phyloP scores from a whole-genome alignment of 495 filamentous ascomycete genomes.

The Ascobolus immersus region DNA sequence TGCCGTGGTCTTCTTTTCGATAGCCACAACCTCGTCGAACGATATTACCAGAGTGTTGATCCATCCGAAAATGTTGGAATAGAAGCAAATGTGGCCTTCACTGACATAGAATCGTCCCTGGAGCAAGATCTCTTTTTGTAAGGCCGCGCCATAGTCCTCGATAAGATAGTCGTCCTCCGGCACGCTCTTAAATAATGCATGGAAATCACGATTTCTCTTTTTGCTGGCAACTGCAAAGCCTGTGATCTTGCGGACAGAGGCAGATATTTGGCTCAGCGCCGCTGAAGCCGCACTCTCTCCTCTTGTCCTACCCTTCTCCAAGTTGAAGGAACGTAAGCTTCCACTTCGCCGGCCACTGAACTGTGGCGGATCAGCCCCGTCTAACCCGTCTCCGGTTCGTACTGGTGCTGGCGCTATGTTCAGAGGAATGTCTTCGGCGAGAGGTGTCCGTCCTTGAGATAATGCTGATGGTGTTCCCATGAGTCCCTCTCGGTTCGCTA shows the following conservation, averaged over 20 bases:
- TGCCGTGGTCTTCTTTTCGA: slow-evolving; percentile 91
- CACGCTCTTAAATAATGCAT: slow-evolving; percentile 77
- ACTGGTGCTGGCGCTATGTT: no score
- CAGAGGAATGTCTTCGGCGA: no score
- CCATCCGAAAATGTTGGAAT: slow-evolving; percentile 97
- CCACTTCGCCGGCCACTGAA: background rate
- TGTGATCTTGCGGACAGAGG: slow-evolving; percentile 42
- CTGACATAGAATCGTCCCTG: slow-evolving; percentile 89
- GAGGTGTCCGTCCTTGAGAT: no score
- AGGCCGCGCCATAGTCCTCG: slow-evolving; percentile 89
- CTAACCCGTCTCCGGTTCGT: no score
- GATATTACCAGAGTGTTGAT: slow-evolving; percentile 89
- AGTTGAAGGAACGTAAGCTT: background rate
- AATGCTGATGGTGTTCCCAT: no score
- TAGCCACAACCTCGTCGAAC: slow-evolving; percentile 87
- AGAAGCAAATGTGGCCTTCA: slow-evolving; percentile 93
- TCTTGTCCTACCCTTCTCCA: background rate
- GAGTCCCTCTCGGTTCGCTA: no score
- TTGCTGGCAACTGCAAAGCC: slow-evolving; percentile 92
- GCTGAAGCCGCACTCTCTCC: slow-evolving; percentile 1
- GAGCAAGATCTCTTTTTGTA: slow-evolving; percentile 86
- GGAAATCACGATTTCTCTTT: slow-evolving; percentile 88
- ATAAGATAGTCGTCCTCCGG: slow-evolving; percentile 96
- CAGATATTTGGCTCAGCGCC: no score
- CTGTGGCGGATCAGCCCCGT: slow-evolving; percentile 1